These are phyloP conservation scores for Pyracantha coccinea DNA, from an alignment of 331 rosid species.

Conservation along the genomic window DNA sequence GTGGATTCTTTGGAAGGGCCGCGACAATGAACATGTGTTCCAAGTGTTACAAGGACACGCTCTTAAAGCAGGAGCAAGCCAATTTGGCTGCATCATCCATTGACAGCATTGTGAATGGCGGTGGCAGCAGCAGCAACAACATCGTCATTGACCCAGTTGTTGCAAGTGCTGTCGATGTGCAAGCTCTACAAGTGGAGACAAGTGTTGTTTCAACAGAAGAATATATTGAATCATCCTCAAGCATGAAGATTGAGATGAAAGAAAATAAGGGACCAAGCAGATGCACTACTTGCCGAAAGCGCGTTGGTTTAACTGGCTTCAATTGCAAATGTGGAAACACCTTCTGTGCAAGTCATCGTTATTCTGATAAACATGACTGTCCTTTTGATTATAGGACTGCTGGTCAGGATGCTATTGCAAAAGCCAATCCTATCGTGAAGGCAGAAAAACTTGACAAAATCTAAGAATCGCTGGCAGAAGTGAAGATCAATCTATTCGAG, in stretches of 20 bases:
- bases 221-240: constrained; percentile 26
- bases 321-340: constrained; percentile 65
- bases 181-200: constrained; percentile 29
- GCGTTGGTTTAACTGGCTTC: constrained; percentile 76
- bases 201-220: constrained; percentile 15
- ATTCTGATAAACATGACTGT: constrained; percentile 67
- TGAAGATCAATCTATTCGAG: constrained; percentile 22
- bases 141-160: constrained; percentile 26
- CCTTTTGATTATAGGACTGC: constrained; percentile 47
- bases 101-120: constrained; percentile 54
- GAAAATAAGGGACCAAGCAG: constrained; percentile 45
- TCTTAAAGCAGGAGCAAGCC: constrained; percentile 63
- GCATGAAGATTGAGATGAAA: constrained; percentile 28
- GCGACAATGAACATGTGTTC: constrained; percentile 83
- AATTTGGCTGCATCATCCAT: constrained; percentile 53
- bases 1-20: constrained; percentile 79
- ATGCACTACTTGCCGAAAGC: constrained; percentile 59
- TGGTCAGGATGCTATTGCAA: constrained; percentile 66
- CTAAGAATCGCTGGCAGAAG: constrained; percentile 22
- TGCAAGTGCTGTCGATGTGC: constrained; percentile 19
- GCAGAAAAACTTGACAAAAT: constrained; percentile 80
- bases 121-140: constrained; percentile 3
- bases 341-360: constrained; percentile 59
- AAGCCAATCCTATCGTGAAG: constrained; percentile 74
- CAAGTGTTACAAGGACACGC: constrained; percentile 64